These are phyloP conservation scores for Volvox africanus DNA, from an alignment of 139 green algal genomes.

Conservation along the genomic window DNA sequence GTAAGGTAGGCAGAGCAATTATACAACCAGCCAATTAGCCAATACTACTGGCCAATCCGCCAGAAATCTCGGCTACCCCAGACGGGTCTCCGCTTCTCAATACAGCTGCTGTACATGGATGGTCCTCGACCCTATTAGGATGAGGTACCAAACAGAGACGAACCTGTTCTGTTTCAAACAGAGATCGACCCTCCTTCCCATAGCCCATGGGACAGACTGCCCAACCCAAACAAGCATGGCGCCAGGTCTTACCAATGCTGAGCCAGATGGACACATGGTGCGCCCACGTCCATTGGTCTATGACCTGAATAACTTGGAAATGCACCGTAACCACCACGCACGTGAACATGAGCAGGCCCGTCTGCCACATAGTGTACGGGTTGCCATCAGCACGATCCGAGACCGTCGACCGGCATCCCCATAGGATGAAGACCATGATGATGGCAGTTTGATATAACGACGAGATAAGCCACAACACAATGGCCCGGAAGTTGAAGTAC, in stretches of 20 bases:
- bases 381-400: conserved; percentile 41
- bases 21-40: too few relatives aligned
- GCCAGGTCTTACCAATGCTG: conserved; percentile 53
- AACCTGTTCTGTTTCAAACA: too few relatives aligned
- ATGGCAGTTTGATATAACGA: conserved; percentile 66
- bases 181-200: too few relatives aligned
- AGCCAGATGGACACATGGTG: conserved; percentile 79
- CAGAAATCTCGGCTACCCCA: too few relatives aligned
- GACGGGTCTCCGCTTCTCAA: too few relatives aligned
- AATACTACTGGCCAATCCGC: too few relatives aligned
- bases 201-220: too few relatives aligned
- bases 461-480: conserved; percentile 70
- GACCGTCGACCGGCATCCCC: conserved; percentile 30
- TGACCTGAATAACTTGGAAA: conserved; percentile 66
- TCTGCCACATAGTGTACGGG: conserved; percentile 64
- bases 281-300: conserved; percentile 75
- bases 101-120: too few relatives aligned
- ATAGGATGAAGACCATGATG: conserved; percentile 63
- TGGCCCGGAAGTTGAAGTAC: conserved; percentile 73
- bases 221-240: too few relatives aligned
- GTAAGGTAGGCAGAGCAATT: not conserved
- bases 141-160: too few relatives aligned
- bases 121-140: too few relatives aligned
- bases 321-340: conserved; percentile 79
- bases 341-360: conserved; percentile 75